Base-by-base conservation (phyloP, 352 stramenopile species). In the Chrysophaeum taylorii region DNA sequence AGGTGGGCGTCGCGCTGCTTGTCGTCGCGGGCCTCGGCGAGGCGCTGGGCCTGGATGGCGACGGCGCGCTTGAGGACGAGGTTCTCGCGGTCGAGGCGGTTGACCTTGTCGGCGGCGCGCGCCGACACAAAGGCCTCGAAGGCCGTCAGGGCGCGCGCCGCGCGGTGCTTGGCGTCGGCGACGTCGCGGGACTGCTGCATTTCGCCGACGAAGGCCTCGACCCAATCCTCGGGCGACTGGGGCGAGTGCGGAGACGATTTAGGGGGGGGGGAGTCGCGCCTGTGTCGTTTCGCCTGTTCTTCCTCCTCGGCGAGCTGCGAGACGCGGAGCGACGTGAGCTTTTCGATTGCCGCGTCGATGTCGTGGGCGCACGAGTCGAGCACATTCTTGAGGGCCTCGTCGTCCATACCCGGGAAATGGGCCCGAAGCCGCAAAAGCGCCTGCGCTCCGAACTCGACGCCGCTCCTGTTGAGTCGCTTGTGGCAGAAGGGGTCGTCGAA, bases 41-140 rank as follows among this genome's bases (percentile, higher is more conserved):
- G 52, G 25, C 52, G 52, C 52, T 39, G 25, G 7, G 52, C 52
- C 52, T 63, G 52, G 25, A 63, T 39, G 25, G 52, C 52, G 5
- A 63, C 52, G 52, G 52, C 52, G 27, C 52, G 52, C 52, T 63
- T 63, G 5, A 63, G 52, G 7, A 63, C 52, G 4, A 15, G 9
- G 33, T 63, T 63, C 52, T 63, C 52, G 52, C 52, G n/a, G 15
- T 63, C 29, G 25, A 63, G 52, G 25, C 29, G n/a, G 52, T 4
- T 14, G 5, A 39, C 29, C 33, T 35, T 36, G 52, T 7, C 27
- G 15, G 29, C 52, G 25, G 25, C 16, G 9, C 52, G 52, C 52
- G 52, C n/a, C 9, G 21, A 41, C 9, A 63, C 52, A 63, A 63
- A 63, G 52, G 52, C 25, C 52, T 63, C 52, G 52, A 63, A 63